A percentile compares a stretch with the other conserved stretches of the same genome.
Evolutionary conservation across 1,284 basidiomycete genomes (phyloP).

Genomic region (Ceratobasidium sp.): DNA sequence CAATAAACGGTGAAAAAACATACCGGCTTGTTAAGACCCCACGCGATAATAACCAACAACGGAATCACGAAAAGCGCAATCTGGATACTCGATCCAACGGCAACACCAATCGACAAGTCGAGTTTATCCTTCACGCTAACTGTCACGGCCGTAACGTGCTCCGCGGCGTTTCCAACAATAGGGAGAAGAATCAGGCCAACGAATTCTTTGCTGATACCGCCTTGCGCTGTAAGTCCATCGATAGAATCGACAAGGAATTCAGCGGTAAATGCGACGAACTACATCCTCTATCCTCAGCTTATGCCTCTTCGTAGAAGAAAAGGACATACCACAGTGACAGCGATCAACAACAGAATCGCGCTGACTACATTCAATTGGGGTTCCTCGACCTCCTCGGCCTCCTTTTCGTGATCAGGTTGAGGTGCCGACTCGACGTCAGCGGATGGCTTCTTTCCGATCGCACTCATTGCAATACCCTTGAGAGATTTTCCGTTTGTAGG

Average conservation of each 20-base stretch:
- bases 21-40: slow-evolving; percentile 70
- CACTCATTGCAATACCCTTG: slow-evolving; percentile 49
- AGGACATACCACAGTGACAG: slow-evolving; percentile 74
- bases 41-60: slow-evolving; percentile 70
- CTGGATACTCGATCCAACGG: slow-evolving; percentile 94
- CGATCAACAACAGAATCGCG: slow-evolving; percentile 68
- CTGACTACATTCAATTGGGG: slow-evolving; percentile 68
- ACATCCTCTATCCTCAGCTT: slow-evolving; percentile 24
- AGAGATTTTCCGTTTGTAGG: slow-evolving; percentile 49
- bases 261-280: slow-evolving; percentile 75
- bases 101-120: slow-evolving; percentile 63
- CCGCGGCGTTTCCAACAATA: slow-evolving; percentile 57
- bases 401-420: slow-evolving; percentile 48
- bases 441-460: slow-evolving; percentile 62
- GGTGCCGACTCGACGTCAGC: slow-evolving; percentile 16
- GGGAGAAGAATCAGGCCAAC: slow-evolving; percentile 53
- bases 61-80: slow-evolving; percentile 89
- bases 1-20: background rate
- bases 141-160: slow-evolving; percentile 57
- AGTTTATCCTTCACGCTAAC: slow-evolving; percentile 56
- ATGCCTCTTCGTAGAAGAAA: slow-evolving; percentile 10
- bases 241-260: slow-evolving; percentile 57
- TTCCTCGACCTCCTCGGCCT: slow-evolving; percentile 64
- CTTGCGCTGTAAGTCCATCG: slow-evolving; percentile 64
- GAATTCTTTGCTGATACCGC: slow-evolving; percentile 64